Conservation (phyloP, 129 eudicot species). For the Mikania micrantha region DNA sequence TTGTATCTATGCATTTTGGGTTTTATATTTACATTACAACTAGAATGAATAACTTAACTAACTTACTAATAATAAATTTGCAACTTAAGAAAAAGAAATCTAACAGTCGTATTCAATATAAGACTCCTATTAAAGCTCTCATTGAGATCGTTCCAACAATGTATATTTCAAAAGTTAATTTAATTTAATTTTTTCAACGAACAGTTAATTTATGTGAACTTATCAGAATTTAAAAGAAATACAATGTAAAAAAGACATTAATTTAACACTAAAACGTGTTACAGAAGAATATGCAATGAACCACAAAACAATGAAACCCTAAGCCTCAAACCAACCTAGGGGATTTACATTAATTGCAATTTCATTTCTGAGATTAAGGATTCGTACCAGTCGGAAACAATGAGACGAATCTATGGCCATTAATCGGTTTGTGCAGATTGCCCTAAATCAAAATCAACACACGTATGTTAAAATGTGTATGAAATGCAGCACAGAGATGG, state of each 20-base stretch:
- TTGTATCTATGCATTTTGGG: background rate
- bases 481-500: background rate
- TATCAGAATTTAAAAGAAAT: background rate
- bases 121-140: background rate
- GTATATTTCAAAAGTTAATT: background rate
- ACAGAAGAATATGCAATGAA: background rate
- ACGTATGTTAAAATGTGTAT: background rate
- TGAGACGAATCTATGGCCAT: constrained; percentile 32
- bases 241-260: background rate
- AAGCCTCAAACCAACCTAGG: background rate
- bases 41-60: background rate
- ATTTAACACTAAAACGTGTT: too few relatives aligned
- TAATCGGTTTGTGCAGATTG: constrained; percentile 34
- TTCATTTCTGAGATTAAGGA: constrained; percentile 3
- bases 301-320: background rate
- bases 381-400: constrained; percentile 39
- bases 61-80: background rate
- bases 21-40: background rate
- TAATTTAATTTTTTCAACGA: background rate
- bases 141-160: background rate
- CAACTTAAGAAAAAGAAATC: background rate
- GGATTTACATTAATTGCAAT: background rate
- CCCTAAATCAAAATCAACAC: constrained; percentile 29
- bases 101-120: background rate
- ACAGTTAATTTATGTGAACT: background rate